Base-by-base conservation (phyloP, 2,329 filamentous ascomycete species). In the Claviceps digitariae region DNA sequence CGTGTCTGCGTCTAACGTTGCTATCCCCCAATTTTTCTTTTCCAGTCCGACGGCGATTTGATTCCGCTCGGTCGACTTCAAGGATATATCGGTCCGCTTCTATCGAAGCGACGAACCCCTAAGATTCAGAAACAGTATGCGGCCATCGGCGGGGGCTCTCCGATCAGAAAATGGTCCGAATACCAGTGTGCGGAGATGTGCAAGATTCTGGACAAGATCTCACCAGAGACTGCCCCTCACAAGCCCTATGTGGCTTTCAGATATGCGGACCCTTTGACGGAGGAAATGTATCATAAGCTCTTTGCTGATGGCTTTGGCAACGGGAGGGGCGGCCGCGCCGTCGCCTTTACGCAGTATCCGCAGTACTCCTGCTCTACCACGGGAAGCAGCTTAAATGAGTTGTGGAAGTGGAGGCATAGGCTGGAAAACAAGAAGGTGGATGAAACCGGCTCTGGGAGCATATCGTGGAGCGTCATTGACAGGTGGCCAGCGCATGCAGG, bases 351-450 rank as follows among this genome's bases (percentile, higher is more conserved):
- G 29, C 93, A 98, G 69, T 98, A 98, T 63, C 93, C 93, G 2
- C 93, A 98, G 67, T 98, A 98, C 70, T 95, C 89, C 21, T 98
- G 94, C 72, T 95, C 90, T 21, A 98, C 93, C 1, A 98, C 93
- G 0, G 93, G 93, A 23, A 95, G 89, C 68, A 95, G 89, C 57
- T 72, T 98, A 54, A 98, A 98, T 64, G 93, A 98, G 72, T 72
- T 98, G 38, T 98, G 93, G 93, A 96, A 94, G 72, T 96, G 90
- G 90, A 80, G 90, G 57, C 86, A 89, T 64, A 77, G 89, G 57
- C 72, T 98, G 52, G 90, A 97, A 68, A 88, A 87, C 41, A 90
- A 88, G 68, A 74, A 77, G 45, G 76, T 71, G 2, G 72, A 74
- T 45, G 73, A 72, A 43, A 73, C 74, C 23, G 58, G 60, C 9